Conservation (phyloP, 2,329 filamentous ascomycete species). For the Fonsecaea monophora region DNA sequence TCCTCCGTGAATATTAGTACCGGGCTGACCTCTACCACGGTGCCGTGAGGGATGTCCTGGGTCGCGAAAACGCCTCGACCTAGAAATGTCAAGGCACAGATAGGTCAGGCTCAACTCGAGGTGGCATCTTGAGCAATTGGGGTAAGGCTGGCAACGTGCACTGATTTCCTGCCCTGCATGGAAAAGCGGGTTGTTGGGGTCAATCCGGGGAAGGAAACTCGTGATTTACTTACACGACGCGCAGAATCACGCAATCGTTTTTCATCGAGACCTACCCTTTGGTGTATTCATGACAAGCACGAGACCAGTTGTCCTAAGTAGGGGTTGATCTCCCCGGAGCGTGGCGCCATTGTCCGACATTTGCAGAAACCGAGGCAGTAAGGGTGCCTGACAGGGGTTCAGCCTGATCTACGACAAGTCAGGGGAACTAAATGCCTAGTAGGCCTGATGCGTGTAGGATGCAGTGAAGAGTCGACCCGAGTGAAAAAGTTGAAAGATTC, state of each 20-base stretch:
- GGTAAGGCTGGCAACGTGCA: neutral
- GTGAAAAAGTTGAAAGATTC: neutral
- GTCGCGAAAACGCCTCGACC: conserved; percentile 43
- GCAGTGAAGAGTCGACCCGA: neutral
- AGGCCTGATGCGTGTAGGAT: neutral
- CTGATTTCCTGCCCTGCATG: neutral
- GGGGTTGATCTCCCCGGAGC: conserved; percentile 29
- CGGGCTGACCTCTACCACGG: conserved; percentile 41
- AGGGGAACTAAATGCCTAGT: neutral
- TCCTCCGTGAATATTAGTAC: conserved; percentile 52
- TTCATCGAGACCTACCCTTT: conserved; percentile 35
- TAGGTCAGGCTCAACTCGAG: conserved; percentile 15
- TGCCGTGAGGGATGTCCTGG: conserved; percentile 35
- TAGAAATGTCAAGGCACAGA: conserved; percentile 21
- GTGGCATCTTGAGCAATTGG: neutral
- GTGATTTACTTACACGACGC: neutral
- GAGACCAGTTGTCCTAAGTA: conserved; percentile 35
- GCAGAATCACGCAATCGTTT: neutral
- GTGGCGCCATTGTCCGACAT: conserved; percentile 32
- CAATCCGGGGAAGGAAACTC: neutral
- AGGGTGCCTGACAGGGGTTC: neutral
- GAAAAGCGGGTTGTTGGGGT: neutral
- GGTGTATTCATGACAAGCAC: conserved; percentile 39
- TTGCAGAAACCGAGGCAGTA: neutral
- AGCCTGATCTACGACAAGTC: neutral